Evolutionary conservation across 2,329 filamentous ascomycete species (phyloP).

Genomic region (Aureobasidium zeae): DNA sequence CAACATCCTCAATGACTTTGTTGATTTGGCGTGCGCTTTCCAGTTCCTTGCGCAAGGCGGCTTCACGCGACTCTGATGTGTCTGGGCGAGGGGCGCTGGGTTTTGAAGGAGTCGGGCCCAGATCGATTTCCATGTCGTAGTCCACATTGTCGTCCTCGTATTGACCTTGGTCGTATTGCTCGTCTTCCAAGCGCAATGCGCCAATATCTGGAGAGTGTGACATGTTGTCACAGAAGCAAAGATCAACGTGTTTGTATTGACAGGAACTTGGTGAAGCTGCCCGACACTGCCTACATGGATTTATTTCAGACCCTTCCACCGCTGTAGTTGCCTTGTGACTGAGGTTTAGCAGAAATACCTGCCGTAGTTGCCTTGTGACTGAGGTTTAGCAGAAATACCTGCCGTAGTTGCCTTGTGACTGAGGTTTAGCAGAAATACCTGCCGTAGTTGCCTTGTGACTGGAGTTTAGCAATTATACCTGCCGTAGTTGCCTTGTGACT

Average conservation of each 20-base stretch:
- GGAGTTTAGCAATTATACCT: too few species aligned
- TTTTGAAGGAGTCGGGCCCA: slow-evolving; percentile 9
- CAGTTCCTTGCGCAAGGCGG: slow-evolving; percentile 66
- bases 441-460: too few species aligned
- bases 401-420: too few species aligned
- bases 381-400: too few species aligned
- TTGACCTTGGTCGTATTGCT: slow-evolving; percentile 37
- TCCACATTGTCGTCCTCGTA: slow-evolving; percentile 12
- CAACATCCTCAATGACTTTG: slow-evolving; percentile 69
- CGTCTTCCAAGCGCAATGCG: slow-evolving; percentile 43
- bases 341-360: too few species aligned
- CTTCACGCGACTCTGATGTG: slow-evolving; percentile 60
- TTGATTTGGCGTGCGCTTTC: slow-evolving; percentile 81
- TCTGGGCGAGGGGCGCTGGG: slow-evolving; percentile 35
- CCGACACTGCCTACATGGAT: too few species aligned
- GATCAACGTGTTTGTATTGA: slow-evolving; percentile 13
- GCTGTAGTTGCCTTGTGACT: too few species aligned
- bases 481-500: too few species aligned
- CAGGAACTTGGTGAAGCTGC: too few species aligned
- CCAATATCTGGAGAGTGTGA: slow-evolving; percentile 24
- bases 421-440: too few species aligned
- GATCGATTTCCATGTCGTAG: slow-evolving; percentile 14
- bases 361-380: too few species aligned
- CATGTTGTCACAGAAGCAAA: slow-evolving; percentile 20
- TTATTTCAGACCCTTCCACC: too few species aligned